Base-by-base conservation (phyloP, 768 basidiomycete species). In the Boletus fagicola region DNA sequence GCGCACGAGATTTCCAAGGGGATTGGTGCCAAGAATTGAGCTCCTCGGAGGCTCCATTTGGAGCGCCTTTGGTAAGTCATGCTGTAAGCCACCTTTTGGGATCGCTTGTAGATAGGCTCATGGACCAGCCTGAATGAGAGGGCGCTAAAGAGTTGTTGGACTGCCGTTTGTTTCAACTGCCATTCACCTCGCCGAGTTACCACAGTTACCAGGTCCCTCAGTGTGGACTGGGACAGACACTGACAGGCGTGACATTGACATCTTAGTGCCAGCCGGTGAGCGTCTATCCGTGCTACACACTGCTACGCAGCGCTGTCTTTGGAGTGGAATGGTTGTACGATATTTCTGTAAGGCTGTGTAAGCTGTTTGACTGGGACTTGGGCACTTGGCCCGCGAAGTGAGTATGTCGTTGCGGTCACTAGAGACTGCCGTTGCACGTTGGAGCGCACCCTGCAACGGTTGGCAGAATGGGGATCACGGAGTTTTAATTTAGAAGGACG, bases 391-490 rank as follows among this genome's bases (percentile, higher is more conserved):
- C 15, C 35, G 33, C 24, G 22, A 33, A 1, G 4, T 49, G 16
- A n/a, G 45, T 18, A 11, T 7, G 16, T n/a, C 2, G 38, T 39
- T 39, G 35, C 35, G 33, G 33, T 35, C 33, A 5, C 33, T 35
- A 33, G 31, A 33, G 38, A 16, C 38, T 0, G 38, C 9, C 18
- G 13, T 36, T 36, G 15, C 13, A 0, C 40, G 24, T 31, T 56
- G 50, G 57, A 51, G 50, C 20, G 22, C 45, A 31, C 57, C 59
- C 58, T 55, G 43, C 60, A 61, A 61, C 59, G 36, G 46, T 42
- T 22, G 43, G 39, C 44, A 40, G 5, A 45, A 26, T 2, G 33
- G 13, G 3, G 7, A 5, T 54, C 60, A 49, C 53, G 58, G 49
- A 51, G 28, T 44, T 40, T 40, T 4, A n/a, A 39, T 4, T 48